A percentile compares a stretch with the other conserved stretches of the same genome.
These are phyloP conservation scores for Neurospora cerealis DNA, from an alignment of 495 filamentous ascomycete species.

Conservation along the genomic window DNA sequence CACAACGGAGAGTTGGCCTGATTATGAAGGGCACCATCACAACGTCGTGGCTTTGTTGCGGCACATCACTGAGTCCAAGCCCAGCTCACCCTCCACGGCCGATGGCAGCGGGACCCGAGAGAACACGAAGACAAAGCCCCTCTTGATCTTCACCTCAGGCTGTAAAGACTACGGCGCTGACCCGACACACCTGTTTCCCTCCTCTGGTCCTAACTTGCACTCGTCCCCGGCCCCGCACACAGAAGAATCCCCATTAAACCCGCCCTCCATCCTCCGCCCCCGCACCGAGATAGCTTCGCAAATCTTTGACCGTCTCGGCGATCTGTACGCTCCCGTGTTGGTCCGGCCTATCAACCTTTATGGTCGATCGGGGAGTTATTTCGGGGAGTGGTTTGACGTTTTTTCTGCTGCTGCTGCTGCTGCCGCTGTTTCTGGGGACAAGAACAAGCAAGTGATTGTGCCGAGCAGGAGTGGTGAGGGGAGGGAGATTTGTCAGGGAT, in stretches of 20 bases:
- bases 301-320: background rate
- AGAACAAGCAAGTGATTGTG: background rate
- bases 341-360: background rate
- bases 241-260: background rate
- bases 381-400: background rate
- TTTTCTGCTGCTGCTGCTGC: background rate
- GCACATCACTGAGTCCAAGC: background rate
- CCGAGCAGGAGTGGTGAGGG: background rate
- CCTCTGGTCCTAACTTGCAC: background rate
- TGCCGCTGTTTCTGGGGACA: background rate
- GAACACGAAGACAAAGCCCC: no score
- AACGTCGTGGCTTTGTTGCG: background rate
- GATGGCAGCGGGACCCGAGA: no score
- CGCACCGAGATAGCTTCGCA: background rate
- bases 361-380: background rate
- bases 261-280: background rate
- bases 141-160: background rate
- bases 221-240: background rate
- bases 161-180: background rate
- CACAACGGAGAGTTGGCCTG: conserved; percentile 21
- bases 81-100: no score
- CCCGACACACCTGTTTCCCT: background rate
- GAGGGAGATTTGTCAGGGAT: background rate
- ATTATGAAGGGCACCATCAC: background rate
- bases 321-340: background rate